Base-by-base conservation (phyloP, 306 rosid species). In the Vicia faba region DNA sequence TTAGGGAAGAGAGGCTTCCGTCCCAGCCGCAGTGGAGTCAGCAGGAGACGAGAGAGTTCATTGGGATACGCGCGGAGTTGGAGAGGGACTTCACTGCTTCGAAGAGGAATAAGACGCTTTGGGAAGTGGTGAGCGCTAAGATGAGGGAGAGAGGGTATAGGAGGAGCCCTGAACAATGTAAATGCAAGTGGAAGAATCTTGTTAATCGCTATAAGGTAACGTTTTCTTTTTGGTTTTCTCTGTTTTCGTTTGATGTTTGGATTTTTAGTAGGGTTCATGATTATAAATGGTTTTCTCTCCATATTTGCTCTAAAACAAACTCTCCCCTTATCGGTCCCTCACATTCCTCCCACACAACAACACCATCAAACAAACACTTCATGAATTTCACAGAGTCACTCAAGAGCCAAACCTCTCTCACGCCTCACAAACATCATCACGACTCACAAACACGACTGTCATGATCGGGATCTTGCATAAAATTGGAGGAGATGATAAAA, bases 171-270 rank as follows among this genome's bases (percentile, higher is more conserved):
- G 96, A 91, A 59, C 97, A 91, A 84, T 91, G 97, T 69, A 91
- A 91, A 80, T 91, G 95, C 84, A 91, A 91, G 82, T 91, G 97
- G 97, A 91, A 91, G 77, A 91, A 89, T 79, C 95, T 91, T 50
- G 88, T 91, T 72, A 87, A 83, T 69, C 96, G 97, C 48, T 91
- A 91, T 82, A 91, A 91, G 97, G 97, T 88, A 5, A 19, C 3
- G 38, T 44, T 72, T 10, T 66, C 57, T 11, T 23, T 39, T 12
- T 4, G 19, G 5, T 55, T 55, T 40, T 61, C 11, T 59, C 9
- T 59, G 45, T 18, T 36, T 60, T 60, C 3, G 50, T 40, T 51
- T 68, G 11, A 1, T 49, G 0, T 58, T 49, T 49, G 72, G 36
- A 18, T 20, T 10, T 44, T 45, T 49, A n/a, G 31, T 28, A 26